Percentiles rank a stretch among this genome's conserved stretches.
Conservation (phyloP, 805 yeast genomes). For the Yarrowia bubula region DNA sequence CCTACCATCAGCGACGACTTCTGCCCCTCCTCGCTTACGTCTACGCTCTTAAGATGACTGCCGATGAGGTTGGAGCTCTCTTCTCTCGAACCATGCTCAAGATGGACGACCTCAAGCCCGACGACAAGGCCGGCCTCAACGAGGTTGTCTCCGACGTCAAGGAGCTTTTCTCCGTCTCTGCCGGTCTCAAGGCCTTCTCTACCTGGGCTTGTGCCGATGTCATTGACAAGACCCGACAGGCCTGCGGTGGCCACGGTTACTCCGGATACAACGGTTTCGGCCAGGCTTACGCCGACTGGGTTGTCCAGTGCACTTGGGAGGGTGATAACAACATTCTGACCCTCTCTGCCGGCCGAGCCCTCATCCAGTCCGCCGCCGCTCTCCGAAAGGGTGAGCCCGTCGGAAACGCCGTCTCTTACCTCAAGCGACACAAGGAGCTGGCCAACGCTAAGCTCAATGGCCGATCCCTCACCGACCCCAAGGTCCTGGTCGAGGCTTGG, state of each 20-base stretch:
- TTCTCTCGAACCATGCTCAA: constrained; percentile 45
- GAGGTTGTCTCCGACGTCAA: constrained; percentile 59
- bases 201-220: constrained; percentile 82
- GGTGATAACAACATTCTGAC: constrained; percentile 91
- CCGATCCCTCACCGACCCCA: constrained; percentile 35
- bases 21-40: constrained; percentile 80
- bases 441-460: constrained; percentile 30
- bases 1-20: constrained; percentile 83
- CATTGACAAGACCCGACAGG: constrained; percentile 87
- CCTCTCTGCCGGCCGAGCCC: constrained; percentile 78
- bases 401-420: constrained; percentile 49
- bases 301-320: constrained; percentile 98
- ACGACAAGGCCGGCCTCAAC: constrained; percentile 48
- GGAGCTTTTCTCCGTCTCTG: constrained; percentile 77
- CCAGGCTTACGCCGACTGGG: constrained; percentile 86
- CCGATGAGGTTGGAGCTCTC: constrained; percentile 56
- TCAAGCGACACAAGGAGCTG: constrained; percentile 35
- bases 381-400: constrained; percentile 46
- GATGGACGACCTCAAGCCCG: constrained; percentile 52
- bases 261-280: constrained; percentile 91
- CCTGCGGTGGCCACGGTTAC: constrained; percentile 96
- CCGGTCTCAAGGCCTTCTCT: constrained; percentile 81
- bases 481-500: constrained; percentile 41
- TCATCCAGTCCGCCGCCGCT: constrained; percentile 50
- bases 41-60: constrained; percentile 71